Evolutionary conservation across 2,329 filamentous ascomycete species (phyloP).

Genomic region (Grosmannia huntii): DNA sequence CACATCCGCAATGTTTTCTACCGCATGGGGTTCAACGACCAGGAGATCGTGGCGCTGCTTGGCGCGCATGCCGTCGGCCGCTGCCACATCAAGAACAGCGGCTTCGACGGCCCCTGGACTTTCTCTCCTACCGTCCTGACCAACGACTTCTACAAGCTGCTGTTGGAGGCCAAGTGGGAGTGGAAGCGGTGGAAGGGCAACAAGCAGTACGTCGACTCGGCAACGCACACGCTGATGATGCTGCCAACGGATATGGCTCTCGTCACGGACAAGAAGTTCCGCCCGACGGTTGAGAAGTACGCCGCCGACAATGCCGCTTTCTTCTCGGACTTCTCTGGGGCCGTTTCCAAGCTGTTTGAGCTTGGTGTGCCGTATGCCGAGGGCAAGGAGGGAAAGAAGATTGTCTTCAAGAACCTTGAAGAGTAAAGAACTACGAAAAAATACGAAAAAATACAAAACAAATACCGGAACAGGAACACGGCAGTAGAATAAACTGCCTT

Average conservation of each 20-base stretch:
- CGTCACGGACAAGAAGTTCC: constrained; percentile 79
- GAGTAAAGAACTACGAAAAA: constrained; percentile 16
- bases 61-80: constrained; percentile 82
- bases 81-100: constrained; percentile 75
- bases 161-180: constrained; percentile 86
- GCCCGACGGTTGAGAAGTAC: constrained; percentile 68
- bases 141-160: constrained; percentile 87
- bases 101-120: constrained; percentile 82
- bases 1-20: constrained; percentile 88
- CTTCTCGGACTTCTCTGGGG: constrained; percentile 84
- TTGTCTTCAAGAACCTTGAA: constrained; percentile 48
- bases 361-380: constrained; percentile 80
- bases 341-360: constrained; percentile 75
- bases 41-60: constrained; percentile 82
- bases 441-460: not conserved
- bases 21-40: constrained; percentile 96
- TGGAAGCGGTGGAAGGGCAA: constrained; percentile 87
- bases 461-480: not conserved
- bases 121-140: constrained; percentile 84
- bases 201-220: constrained; percentile 80
- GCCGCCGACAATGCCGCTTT: constrained; percentile 83
- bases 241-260: constrained; percentile 83
- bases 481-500: not conserved
- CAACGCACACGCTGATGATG: constrained; percentile 90
- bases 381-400: constrained; percentile 41